Conservation (phyloP, 1,284 basidiomycete species). For the Fistulinella cinereoalba region DNA sequence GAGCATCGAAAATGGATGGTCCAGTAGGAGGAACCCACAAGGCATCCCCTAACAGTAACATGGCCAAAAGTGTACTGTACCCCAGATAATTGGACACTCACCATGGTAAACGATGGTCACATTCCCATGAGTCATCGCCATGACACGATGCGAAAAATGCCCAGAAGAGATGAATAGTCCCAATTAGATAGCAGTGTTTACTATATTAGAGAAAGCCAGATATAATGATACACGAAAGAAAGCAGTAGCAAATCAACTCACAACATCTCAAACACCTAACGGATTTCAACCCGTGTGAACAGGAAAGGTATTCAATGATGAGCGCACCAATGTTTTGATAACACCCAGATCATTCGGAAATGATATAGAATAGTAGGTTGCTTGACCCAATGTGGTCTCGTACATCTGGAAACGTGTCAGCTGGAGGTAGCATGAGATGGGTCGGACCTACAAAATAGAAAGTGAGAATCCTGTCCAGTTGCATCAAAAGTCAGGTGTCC, state of each 20-base stretch:
- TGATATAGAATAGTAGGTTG: constrained; percentile 1
- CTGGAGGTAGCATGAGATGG: neutral
- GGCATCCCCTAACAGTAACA: constrained; percentile 7
- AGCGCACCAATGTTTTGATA: constrained; percentile 4
- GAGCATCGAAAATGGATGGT: neutral
- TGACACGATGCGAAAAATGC: constrained; percentile 7
- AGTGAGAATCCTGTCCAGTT: constrained; percentile 7
- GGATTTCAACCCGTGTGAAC: neutral
- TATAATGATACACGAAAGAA: neutral
- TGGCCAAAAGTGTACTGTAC: neutral
- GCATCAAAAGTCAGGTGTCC: too few relatives aligned
- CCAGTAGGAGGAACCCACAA: constrained; percentile 5
- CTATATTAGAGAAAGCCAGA: neutral
- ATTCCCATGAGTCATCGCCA: neutral
- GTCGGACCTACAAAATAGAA: constrained; percentile 4
- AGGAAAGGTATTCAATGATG: neutral
- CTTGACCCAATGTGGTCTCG: constrained; percentile 6
- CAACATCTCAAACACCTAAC: constrained; percentile 7
- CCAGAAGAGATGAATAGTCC: constrained; percentile 9
- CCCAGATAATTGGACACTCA: neutral
- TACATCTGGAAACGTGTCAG: constrained; percentile 8
- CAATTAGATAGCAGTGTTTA: constrained; percentile 8
- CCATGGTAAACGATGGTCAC: constrained; percentile 10
- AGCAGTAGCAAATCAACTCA: neutral
- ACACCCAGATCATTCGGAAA: constrained; percentile 2